Evolutionary conservation across 108 stramenopile species (phyloP).

Genomic region (Skeletonema potamos): DNA sequence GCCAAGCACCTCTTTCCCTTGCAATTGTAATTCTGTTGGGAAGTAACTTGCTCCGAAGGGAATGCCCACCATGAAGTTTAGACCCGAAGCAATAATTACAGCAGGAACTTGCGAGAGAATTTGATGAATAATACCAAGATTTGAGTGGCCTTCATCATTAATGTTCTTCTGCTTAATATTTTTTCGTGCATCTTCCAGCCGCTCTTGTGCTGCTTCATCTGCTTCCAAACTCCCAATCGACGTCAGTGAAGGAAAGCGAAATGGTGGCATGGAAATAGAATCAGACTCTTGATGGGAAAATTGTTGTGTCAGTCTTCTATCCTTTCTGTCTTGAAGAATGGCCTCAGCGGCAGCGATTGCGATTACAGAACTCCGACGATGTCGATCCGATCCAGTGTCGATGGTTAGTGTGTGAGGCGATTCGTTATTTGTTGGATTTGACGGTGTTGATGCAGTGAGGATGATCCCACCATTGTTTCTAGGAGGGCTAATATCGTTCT

Average conservation of each 20-base stretch:
- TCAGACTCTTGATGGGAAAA: not conserved
- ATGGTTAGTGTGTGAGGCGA: conserved; percentile 1
- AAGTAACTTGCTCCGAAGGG: conserved; percentile 75
- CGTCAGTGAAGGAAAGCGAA: not conserved
- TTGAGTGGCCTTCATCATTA: not conserved
- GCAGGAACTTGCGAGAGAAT: conserved; percentile 44
- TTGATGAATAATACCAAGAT: not conserved
- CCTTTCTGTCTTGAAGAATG: not conserved
- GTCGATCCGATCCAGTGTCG: conserved; percentile 4
- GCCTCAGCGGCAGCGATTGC: conserved; percentile 12
- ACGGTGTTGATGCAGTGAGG: not conserved
- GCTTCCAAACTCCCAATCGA: conserved; percentile 2
- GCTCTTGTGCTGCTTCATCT: not conserved
- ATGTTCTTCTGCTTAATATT: not conserved
- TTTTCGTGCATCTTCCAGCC: not conserved
- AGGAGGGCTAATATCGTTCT: not conserved
- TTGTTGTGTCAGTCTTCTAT: not conserved
- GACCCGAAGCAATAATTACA: conserved; percentile 29
- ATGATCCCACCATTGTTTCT: not conserved
- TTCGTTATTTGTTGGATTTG: not conserved
- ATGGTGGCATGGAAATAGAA: not conserved
- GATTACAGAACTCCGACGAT: conserved; percentile 2
- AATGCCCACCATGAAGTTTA: conserved; percentile 69
- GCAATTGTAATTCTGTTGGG: conserved; percentile 58
- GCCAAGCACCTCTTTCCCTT: conserved; percentile 71